Percentiles rank a stretch among this genome's conserved stretches.
These are phyloP conservation scores for Trametes cingulata DNA, from an alignment of 768 basidiomycete genomes.

Conservation along the genomic window DNA sequence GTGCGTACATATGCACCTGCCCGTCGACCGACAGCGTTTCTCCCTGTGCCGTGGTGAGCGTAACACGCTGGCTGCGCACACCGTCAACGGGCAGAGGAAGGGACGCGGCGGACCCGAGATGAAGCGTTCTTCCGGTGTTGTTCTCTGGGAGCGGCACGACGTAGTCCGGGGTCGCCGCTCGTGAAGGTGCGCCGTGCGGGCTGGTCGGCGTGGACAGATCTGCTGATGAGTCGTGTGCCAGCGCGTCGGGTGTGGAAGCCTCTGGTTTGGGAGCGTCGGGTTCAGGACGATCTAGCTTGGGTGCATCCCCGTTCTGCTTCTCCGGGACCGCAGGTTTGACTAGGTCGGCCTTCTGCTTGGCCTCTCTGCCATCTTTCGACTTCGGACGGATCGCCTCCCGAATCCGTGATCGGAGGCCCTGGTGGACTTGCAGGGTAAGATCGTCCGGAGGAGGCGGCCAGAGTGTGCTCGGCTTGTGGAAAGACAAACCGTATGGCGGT, in stretches of 20 bases:
- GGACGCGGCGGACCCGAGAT: conserved; percentile 50
- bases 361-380: neutral
- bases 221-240: too few species aligned
- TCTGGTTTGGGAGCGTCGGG: too few species aligned
- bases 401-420: conserved; percentile 59
- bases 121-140: conserved; percentile 37
- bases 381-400: conserved; percentile 50
- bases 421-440: conserved; percentile 56
- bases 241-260: too few species aligned
- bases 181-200: neutral
- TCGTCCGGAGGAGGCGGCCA: conserved; percentile 80
- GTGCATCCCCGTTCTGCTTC: neutral
- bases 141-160: conserved; percentile 16
- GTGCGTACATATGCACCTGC: conserved; percentile 86
- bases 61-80: conserved; percentile 45
- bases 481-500: conserved; percentile 70
- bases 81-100: conserved; percentile 40
- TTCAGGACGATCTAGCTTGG: too few species aligned
- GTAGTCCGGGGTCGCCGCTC: conserved; percentile 15
- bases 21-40: conserved; percentile 55
- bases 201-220: too few species aligned
- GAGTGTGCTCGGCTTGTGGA: conserved; percentile 75
- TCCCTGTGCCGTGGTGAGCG: conserved; percentile 47
- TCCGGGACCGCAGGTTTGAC: neutral
- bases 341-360: neutral